Evolutionary conservation across 169 alveolate genomes (phyloP).

Genomic region (Babesia bigemina): DNA sequence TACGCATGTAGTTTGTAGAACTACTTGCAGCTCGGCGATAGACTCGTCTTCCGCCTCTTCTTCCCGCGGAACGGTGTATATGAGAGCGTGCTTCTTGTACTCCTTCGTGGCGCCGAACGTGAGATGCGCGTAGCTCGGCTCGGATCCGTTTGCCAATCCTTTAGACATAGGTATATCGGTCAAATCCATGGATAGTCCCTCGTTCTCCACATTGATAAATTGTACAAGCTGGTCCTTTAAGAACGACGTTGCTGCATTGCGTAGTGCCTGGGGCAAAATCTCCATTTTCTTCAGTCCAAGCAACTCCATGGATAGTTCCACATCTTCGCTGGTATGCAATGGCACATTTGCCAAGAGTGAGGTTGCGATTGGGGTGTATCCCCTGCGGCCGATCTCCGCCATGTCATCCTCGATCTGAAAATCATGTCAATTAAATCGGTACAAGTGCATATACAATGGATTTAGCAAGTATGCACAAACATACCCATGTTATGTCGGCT

Average conservation of each 20-base stretch:
- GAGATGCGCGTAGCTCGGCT: slow-evolving; percentile 7
- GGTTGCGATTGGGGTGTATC: slow-evolving; percentile 17
- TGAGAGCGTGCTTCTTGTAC: slow-evolving; percentile 11
- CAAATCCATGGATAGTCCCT: slow-evolving; percentile 9
- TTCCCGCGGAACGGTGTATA: slow-evolving; percentile 4
- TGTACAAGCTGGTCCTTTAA: not conserved
- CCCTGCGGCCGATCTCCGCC: slow-evolving; percentile 36
- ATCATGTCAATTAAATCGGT: not conserved
- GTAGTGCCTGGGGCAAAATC: slow-evolving; percentile 10
- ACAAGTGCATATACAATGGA: not conserved
- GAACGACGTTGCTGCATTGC: not conserved
- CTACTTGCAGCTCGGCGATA: not conserved
- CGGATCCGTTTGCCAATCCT: not conserved
- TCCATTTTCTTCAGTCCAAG: slow-evolving; percentile 30
- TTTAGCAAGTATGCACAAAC: not conserved
- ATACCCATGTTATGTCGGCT: slow-evolving; percentile 52
- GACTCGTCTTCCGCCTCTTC: not conserved
- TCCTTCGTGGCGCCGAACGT: slow-evolving; percentile 6
- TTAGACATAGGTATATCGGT: slow-evolving; percentile 2
- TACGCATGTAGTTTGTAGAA: slow-evolving; percentile 20
- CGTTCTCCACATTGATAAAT: not conserved
- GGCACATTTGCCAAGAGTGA: slow-evolving; percentile 16
- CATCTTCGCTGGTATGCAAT: not conserved
- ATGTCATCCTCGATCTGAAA: slow-evolving; percentile 52
- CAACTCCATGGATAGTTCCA: not conserved